Percentiles rank a stretch among this genome's conserved stretches.
phyloP scores from a whole-genome alignment of 306 rosid species.

The Malus orientalis region DNA sequence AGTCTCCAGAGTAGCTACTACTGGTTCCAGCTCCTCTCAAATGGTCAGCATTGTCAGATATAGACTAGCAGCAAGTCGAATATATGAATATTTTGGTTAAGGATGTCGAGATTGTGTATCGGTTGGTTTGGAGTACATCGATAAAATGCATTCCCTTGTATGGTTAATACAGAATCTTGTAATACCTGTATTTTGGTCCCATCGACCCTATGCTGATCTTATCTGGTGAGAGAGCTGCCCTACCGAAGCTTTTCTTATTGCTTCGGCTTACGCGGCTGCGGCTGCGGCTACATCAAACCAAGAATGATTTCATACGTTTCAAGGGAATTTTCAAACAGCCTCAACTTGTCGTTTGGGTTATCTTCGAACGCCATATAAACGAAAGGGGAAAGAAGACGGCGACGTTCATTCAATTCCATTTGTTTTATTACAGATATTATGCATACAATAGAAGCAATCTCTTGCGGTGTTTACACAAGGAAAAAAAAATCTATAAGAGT shows the following conservation, averaged over 20 bases:
- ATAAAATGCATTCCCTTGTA: constrained; percentile 5
- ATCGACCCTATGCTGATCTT: not conserved
- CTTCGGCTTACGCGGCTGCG: not conserved
- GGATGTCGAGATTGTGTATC: constrained; percentile 9
- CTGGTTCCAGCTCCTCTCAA: not conserved
- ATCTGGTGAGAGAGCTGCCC: not conserved
- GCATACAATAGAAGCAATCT: not conserved
- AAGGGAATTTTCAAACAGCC: not conserved
- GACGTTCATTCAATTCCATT: not conserved
- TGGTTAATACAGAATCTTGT: constrained; percentile 17
- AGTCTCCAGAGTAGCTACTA: not conserved
- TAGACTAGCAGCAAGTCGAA: not conserved
- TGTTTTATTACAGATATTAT: not conserved
- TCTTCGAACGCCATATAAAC: not conserved
- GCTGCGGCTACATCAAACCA: not conserved
- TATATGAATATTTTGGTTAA: constrained; percentile 2
- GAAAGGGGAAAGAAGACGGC: not conserved
- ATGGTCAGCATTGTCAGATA: constrained; percentile 2
- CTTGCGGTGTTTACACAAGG: constrained; percentile 1
- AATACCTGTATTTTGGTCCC: not conserved
- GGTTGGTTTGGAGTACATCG: constrained; percentile 14
- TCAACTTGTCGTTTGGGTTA: no score
- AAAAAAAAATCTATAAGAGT: not conserved
- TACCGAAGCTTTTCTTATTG: not conserved
- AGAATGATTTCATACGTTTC: not conserved